These are phyloP conservation scores for Rhododendron kiyosumense DNA, from an alignment of 148 eudicot genomes.

Conservation along the genomic window DNA sequence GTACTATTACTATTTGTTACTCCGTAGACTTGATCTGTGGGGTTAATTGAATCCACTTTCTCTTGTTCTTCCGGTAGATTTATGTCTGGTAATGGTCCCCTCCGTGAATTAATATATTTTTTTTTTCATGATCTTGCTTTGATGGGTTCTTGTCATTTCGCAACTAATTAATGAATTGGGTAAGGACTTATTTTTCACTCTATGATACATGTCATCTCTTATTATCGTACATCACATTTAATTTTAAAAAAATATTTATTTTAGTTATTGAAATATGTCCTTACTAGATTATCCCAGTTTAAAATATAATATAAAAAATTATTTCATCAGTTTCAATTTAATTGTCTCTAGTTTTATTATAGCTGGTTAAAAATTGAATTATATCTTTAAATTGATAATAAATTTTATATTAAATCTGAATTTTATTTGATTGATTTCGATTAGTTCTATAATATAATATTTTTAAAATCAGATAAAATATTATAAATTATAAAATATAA, in stretches of 20 bases:
- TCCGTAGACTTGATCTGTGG: background rate
- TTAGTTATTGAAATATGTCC: no score
- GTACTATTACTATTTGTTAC: background rate
- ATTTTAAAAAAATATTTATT: no score
- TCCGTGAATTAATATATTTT: background rate
- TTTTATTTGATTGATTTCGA: no score
- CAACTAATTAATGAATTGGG: background rate
- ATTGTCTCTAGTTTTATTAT: accelerated
- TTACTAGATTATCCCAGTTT: background rate
- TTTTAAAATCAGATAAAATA: no score
- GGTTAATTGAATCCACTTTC: background rate
- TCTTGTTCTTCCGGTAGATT: background rate
- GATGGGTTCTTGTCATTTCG: background rate
- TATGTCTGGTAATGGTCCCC: background rate
- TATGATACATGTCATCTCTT: no score
- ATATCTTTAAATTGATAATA: no score
- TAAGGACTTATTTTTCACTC: no score
- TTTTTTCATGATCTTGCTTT: background rate
- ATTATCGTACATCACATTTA: no score
- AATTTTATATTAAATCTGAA: no score
- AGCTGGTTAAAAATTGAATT: accelerated
- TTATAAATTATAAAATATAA: no score
- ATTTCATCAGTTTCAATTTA: accelerated
- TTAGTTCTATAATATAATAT: no score
- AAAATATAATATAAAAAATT: no score